Evolutionary conservation across 345 rosid genomes (phyloP), one percentile per base, ranked within the genome.

Genomic region (Salix exigua): DNA sequence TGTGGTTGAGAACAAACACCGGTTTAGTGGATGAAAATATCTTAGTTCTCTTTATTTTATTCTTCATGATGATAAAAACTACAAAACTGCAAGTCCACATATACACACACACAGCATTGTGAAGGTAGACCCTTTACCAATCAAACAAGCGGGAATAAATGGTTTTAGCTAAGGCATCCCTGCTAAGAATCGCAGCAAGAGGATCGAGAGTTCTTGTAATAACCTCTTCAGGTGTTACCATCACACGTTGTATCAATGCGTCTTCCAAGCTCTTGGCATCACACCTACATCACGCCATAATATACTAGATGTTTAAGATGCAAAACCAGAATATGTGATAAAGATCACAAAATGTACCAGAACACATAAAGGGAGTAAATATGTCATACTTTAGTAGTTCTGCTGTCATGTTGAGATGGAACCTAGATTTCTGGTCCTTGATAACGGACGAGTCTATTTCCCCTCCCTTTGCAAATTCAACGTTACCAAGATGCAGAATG

Each of bases 161-260:
- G 23, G 99, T 96, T 90, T 96, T 96, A 44, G 98, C 98, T 38
- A 93, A 85, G 55, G 98, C 99, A 89, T 96, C 99, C 90, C 98
- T 88, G 88, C 98, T 96, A 77, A 86, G 85, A 23, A 88, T 28
- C 73, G 99, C 99, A 84, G 92, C 88, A 73, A 77, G 84, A 76
- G 97, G 95, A 86, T 96, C 99, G 66, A 96, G 97, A 77, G 97
- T 88, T 89, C 96, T 92, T 75, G 97, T 96, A 77, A 96, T 96
- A 83, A 96, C 80, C 90, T 96, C 99, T 84, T 96, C 99, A 71
- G 99, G 99, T 71, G 99, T 96, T 85, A 96, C 98, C 98, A 96
- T 96, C 37, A 93, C 99, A 87, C 99, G 99, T 87, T 93, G 87
- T 79, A 96, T 92, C 84, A 96, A 71, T 58, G 99, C 98, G 87